Evolutionary conservation across 2,329 filamentous ascomycete species (phyloP), one percentile per base, ranked within the genome.

Genomic region (Microcyclospora tardicrescens): DNA sequence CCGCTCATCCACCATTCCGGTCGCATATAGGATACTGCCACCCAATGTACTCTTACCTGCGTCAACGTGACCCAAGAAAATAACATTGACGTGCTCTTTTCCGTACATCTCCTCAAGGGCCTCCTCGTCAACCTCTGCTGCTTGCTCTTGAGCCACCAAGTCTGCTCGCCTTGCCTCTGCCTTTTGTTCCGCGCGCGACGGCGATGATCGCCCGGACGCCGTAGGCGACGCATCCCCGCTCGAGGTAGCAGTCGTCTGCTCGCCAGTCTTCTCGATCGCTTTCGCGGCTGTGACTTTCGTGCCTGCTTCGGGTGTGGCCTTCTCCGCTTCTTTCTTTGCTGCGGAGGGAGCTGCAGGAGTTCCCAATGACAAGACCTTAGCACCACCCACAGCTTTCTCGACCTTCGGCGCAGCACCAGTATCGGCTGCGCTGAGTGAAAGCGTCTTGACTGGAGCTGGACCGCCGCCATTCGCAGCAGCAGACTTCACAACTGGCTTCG

Each of bases 1-100:
- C 60, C 91, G 78, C 65, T 98, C 86, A 57, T 98, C 93, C n/a
- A 98, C 91, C 91, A 96, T 98, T 43, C 91, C 91, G 5, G 89
- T 95, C 37, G 77, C 78, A 61, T 91, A 94, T 11, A 98, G 71
- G 46, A 98, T 93, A 37, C 84, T 84, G 36, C 91, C 91, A 58
- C 91, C 91, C 5, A 98, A 72, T 2, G 91, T 98, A 30, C 86
- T 95, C 68, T 98, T 98, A 53, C 91, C 91, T 37, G 91, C 91
- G 68, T 98, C 91, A 54, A 98, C 93, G 71, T 98, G 91, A 37
- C 91, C 89, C 57, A 96, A 82, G 66, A 96, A 95, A 49, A 96
- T 94, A 52, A 98, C 81, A 65, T 98, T 98, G 55, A 98, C 72
- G 53, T 81, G 77, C 58, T 81, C 86, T 63, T 96, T 95, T 59